Evolutionary conservation across 1,284 basidiomycete species (phyloP), one percentile per base, ranked within the genome.

Genomic region (Cutaneotrichosporon dermatis): DNA sequence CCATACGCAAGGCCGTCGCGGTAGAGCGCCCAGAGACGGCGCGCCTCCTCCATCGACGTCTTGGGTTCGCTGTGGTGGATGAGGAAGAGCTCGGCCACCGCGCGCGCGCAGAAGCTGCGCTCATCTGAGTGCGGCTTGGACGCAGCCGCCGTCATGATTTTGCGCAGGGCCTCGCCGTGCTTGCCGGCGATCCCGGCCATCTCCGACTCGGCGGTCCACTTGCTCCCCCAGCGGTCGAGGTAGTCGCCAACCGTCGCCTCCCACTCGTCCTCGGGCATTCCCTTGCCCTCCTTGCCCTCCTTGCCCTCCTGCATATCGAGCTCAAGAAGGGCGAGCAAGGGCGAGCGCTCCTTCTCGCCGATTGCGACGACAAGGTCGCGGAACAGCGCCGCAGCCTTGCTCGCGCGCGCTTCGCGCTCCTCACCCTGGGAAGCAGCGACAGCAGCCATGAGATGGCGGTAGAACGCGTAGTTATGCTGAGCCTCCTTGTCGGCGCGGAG

Each of bases 401-500:
- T 34, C 4, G 62, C 54, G n/a, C 16, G 40, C 9, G 46, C 57
- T 6, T 39, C 54, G 3, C 51, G 44, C 50, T 51, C 53, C 25
- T 41, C 55, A 10, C 35, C 43, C 25, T 25, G 25, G n/a, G 52
- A 48, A 36, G 56, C 54, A 6, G 51, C 39, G 1, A 61, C 12
- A 4, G 41, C 37, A 15, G 41, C 15, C 8, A 74, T 12, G 4
- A 71, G 55, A 54, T 75, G 66, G 16, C 62, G 56, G 61, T 76
- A 74, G 55, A 66, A 74, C 4, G 68, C 68, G 56, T 75, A 76
- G 62, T 76, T 76, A 41, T 68, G 55, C 60, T 66, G 69, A 65
- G 68, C 59, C 51, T 70, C 66, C 12, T 50, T 55, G 55, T 69
- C 64, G 4, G 15, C 46, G n/a, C 54, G 51, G 6, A 74, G 51